These are phyloP conservation scores for Huntiella moniliformis DNA, from an alignment of 2,329 filamentous ascomycete species.

Conservation along the genomic window DNA sequence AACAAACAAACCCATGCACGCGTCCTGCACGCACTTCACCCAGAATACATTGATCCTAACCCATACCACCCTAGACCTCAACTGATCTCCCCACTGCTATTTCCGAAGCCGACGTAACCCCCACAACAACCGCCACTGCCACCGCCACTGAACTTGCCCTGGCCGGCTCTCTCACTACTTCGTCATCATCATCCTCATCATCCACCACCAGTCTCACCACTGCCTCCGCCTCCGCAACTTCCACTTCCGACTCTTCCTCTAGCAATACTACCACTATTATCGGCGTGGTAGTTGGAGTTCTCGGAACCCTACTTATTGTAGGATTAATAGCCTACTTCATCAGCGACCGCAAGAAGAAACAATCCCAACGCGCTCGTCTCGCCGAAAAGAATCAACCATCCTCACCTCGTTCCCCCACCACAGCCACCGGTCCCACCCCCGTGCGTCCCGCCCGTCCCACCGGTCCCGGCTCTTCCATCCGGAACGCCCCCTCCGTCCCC, in stretches of 20 bases:
- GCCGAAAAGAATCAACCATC: slow-evolving; percentile 9
- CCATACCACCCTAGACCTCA: slow-evolving; percentile 3
- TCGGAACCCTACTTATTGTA: slow-evolving; percentile 48
- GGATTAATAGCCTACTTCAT: slow-evolving; percentile 53
- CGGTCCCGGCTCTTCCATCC: slow-evolving; percentile 7
- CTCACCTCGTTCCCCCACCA: background rate
- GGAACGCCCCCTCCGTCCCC: slow-evolving; percentile 6
- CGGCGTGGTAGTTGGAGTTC: slow-evolving; percentile 67
- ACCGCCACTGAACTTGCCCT: slow-evolving; percentile 10
- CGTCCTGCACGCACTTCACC: no score
- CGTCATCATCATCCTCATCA: slow-evolving; percentile 13
- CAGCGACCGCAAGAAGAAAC: slow-evolving; percentile 52
- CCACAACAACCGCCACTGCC: slow-evolving; percentile 16
- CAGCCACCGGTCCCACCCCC: slow-evolving; percentile 2
- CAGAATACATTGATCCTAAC: no score
- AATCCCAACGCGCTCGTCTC: slow-evolving; percentile 30
- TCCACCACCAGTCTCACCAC: slow-evolving; percentile 13
- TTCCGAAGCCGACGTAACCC: slow-evolving; percentile 1
- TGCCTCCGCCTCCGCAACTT: slow-evolving; percentile 3
- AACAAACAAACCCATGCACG: no score
- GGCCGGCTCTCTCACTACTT: slow-evolving; percentile 12
- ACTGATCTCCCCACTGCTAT: slow-evolving; percentile 7
- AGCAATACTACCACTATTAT: slow-evolving; percentile 38
- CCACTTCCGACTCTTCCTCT: slow-evolving; percentile 13
- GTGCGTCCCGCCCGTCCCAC: slow-evolving; percentile 9